phyloP scores from a whole-genome alignment of 306 rosid genomes.

The Quillaja saponaria region DNA sequence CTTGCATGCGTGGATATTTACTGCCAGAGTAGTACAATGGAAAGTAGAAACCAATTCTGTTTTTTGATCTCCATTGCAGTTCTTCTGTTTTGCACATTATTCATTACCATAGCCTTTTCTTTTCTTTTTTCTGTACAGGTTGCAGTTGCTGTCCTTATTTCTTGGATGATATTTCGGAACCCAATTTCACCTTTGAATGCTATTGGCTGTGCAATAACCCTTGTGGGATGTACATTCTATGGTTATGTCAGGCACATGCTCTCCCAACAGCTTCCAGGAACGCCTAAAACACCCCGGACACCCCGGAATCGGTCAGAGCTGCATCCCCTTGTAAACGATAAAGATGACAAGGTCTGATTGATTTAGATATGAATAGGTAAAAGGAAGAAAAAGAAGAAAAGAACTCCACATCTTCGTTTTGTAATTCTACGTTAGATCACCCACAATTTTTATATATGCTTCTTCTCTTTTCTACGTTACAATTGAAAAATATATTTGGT shows the following conservation, averaged over 20 bases:
- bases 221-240: slow-evolving; percentile 90
- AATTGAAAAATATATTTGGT: too few species aligned
- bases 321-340: slow-evolving; percentile 94
- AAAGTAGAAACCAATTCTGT: slow-evolving; percentile 1
- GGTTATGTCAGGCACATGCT: slow-evolving; percentile 82
- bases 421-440: slow-evolving; percentile 37
- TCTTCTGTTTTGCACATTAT: slow-evolving; percentile 12
- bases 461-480: background rate
- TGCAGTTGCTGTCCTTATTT: slow-evolving; percentile 93
- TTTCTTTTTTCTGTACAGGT: slow-evolving; percentile 52
- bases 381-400: slow-evolving; percentile 23
- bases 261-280: slow-evolving; percentile 82
- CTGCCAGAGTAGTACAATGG: background rate
- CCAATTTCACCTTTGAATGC: slow-evolving; percentile 79
- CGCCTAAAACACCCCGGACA: slow-evolving; percentile 85
- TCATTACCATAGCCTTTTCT: slow-evolving; percentile 1
- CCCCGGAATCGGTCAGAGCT: slow-evolving; percentile 81
- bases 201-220: slow-evolving; percentile 84
- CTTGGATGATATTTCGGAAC: slow-evolving; percentile 90
- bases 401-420: slow-evolving; percentile 35
- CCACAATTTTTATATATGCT: slow-evolving; percentile 32
- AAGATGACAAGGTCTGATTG: slow-evolving; percentile 72
- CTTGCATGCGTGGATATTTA: slow-evolving; percentile 6
- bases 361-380: slow-evolving; percentile 31
- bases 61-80: background rate